A percentile compares a stretch with the other conserved stretches of the same genome.
These are phyloP conservation scores for Metschnikowia proteae DNA, from an alignment of 805 yeast genomes.

Conservation along the genomic window DNA sequence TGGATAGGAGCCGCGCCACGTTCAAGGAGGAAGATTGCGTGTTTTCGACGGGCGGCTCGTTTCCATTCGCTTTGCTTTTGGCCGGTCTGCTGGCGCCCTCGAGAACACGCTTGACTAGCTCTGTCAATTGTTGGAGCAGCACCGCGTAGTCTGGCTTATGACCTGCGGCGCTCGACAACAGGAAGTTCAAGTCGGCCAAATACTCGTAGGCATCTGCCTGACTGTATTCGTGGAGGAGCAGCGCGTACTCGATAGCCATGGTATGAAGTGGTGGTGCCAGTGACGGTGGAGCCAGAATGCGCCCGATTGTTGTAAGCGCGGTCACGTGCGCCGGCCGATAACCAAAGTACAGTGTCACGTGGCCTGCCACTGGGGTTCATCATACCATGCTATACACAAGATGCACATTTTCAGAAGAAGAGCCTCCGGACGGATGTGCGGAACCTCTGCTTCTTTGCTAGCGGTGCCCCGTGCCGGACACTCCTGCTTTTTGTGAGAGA, in stretches of 20 bases:
- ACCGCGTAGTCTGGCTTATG: conserved; percentile 14
- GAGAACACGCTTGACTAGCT: conserved; percentile 19
- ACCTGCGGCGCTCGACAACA: conserved; percentile 9
- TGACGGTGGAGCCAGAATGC: neutral
- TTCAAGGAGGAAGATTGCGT: conserved; percentile 13
- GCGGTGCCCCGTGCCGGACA: neutral
- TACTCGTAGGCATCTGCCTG: conserved; percentile 20
- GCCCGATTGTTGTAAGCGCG: neutral
- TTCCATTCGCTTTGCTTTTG: neutral
- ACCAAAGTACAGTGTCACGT: neutral
- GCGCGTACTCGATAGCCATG: conserved; percentile 8
- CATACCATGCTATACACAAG: no score
- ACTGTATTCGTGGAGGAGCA: conserved; percentile 12
- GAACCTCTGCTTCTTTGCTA: neutral
- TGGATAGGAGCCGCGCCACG: conserved; percentile 27
- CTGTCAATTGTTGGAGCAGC: conserved; percentile 23
- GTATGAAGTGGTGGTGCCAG: neutral
- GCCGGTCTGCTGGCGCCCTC: neutral
- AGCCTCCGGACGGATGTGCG: conserved; percentile 1
- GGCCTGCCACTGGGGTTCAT: neutral
- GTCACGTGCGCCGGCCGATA: neutral
- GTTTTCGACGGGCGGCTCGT: neutral
- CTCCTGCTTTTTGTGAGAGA: neutral
- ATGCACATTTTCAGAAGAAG: neutral
- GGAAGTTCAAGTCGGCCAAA: conserved; percentile 21